Evolutionary conservation across 495 filamentous ascomycete genomes (phyloP), one percentile per base, ranked within the genome.

Genomic region (Penicillium subrubescens): DNA sequence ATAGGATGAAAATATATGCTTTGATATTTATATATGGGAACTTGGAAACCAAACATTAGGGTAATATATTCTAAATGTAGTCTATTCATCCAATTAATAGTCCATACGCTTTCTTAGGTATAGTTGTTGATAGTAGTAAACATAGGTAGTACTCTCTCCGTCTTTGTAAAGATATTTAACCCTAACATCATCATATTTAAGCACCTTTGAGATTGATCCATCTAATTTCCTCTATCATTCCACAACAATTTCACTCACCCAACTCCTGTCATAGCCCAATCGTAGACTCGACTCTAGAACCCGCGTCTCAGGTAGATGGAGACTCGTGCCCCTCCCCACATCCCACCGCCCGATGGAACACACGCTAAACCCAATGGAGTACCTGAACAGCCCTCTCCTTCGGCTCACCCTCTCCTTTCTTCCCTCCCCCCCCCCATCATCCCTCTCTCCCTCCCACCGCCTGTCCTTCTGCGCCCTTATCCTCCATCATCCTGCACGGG

Each of bases 331-430:
- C 71, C 71, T 73, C 71, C 68, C 71, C 71, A 71, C 71, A 73
- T 66, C 68, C 68, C 70, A 72, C 70, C 71, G 70, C 70, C 68
- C 68, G 68, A 70, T 67, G 65, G 65, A 71, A 71, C 71, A 65
- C 66, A 58, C 69, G 65, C 71, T 74, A 74, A 71, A 65, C 71
- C 65, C 7, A 10, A 62, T 59, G 2, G 56, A 64, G 69, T 27
- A 72, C 70, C 67, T 65, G 69, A 70, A 66, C 62, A 67, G 63
- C 56, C 62, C 62, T 62, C 69, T 63, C 66, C 66, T 73, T 69
- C 65, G 52, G 68, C 65, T 71, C 66, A 64, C 66, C 66, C 61
- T 70, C 65, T 70, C 64, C 60, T 69, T 57, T 71, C 58, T 60
- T 58, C 37, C 58, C 43, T n/a, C 35, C 37, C 37, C 57, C 43